These are phyloP conservation scores for Cyclotella choctawhatcheeana DNA, from an alignment of 108 stramenopile species.

Conservation along the genomic window DNA sequence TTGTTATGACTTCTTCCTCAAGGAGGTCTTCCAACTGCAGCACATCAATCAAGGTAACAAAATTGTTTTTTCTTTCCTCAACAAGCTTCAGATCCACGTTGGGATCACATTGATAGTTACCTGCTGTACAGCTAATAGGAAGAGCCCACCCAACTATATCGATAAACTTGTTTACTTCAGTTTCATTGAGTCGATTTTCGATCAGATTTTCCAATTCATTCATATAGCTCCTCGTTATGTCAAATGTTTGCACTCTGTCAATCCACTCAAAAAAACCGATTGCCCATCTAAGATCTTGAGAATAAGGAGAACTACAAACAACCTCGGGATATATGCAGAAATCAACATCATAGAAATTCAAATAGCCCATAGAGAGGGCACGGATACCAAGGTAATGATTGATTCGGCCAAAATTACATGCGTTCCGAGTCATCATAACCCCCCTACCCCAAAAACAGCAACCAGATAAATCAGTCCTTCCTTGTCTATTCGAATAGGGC, in stretches of 20 bases:
- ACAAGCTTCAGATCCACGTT: constrained; percentile 4
- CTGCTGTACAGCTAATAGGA: constrained; percentile 20
- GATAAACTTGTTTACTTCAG: constrained; percentile 20
- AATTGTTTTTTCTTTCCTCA: constrained; percentile 23
- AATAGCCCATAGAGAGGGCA: constrained; percentile 19
- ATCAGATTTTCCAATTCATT: constrained; percentile 29
- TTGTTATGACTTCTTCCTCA: neutral
- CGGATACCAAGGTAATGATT: constrained; percentile 34
- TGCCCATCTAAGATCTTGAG: constrained; percentile 37
- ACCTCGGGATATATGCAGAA: constrained; percentile 46
- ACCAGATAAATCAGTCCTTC: constrained; percentile 43
- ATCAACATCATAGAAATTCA: constrained; percentile 26
- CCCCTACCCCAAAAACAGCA: constrained; percentile 57
- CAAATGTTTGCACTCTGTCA: constrained; percentile 30
- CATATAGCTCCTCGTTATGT: constrained; percentile 15
- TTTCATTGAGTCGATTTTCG: constrained; percentile 20
- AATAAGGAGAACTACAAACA: constrained; percentile 36
- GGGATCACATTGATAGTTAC: neutral
- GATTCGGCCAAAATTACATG: constrained; percentile 51
- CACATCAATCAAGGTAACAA: constrained; percentile 14
- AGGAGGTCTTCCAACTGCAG: neutral
- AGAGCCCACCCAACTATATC: constrained; percentile 30
- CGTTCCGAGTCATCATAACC: constrained; percentile 41
- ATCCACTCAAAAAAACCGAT: constrained; percentile 51
- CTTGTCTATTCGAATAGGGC: constrained; percentile 34